Evolutionary conservation across 352 stramenopile genomes (phyloP).

Genomic region (Blastocystis sp.): DNA sequence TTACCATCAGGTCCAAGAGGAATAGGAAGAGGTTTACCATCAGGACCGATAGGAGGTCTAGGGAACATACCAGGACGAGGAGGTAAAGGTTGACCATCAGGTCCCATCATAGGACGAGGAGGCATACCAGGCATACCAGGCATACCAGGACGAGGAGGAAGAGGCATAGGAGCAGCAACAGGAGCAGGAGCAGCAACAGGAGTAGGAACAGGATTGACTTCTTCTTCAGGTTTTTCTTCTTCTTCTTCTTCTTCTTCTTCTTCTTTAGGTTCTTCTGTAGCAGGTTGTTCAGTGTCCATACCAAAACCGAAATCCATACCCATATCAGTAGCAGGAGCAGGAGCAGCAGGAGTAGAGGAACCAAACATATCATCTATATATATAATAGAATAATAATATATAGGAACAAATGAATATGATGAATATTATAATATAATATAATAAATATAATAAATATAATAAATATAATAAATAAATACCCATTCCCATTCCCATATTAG

Average conservation of each 20-base stretch:
- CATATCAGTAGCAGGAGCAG: not conserved
- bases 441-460: not conserved
- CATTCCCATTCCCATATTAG: no score
- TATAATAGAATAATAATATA: not conserved
- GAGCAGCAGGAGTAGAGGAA: not conserved
- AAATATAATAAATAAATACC: no score
- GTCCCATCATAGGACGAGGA: not conserved
- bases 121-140: not conserved
- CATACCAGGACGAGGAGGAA: not conserved
- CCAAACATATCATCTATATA: not conserved
- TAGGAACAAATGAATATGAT: not conserved
- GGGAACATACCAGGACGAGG: no score
- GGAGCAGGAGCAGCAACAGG: not conserved
- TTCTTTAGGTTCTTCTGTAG: not conserved
- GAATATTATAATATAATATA: no score
- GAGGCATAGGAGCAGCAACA: not conserved
- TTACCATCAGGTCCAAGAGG: not conserved
- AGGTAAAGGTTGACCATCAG: conserved; percentile 11
- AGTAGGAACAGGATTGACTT: not conserved
- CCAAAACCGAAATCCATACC: not conserved
- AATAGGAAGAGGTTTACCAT: not conserved
- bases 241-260: not conserved
- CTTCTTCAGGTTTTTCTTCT: not conserved
- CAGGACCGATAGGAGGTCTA: no score
- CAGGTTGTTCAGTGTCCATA: not conserved